Conservation (phyloP, 2,329 filamentous ascomycete genomes). For the Dothistroma septosporum region DNA sequence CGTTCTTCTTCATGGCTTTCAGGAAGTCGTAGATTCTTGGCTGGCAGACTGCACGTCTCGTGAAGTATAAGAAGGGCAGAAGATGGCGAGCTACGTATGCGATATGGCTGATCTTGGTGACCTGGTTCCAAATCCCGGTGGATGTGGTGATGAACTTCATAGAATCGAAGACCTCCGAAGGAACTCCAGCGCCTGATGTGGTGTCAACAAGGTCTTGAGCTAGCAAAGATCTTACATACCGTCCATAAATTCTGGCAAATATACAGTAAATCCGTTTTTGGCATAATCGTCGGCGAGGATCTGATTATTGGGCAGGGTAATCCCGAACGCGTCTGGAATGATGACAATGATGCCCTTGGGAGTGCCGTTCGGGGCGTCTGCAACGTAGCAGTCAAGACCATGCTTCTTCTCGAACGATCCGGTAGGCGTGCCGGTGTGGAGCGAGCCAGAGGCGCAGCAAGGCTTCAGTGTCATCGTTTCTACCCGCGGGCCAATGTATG, state of each 20-base stretch:
- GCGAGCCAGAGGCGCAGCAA: constrained; percentile 38
- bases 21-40: constrained; percentile 31
- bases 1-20: constrained; percentile 28
- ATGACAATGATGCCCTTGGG: constrained; percentile 38
- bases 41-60: not conserved
- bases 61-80: constrained; percentile 28
- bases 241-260: constrained; percentile 38
- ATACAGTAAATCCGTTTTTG: constrained; percentile 30
- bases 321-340: constrained; percentile 39
- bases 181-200: constrained; percentile 27
- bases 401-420: constrained; percentile 35
- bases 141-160: constrained; percentile 24
- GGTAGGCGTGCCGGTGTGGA: constrained; percentile 36
- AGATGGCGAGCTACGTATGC: constrained; percentile 22
- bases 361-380: constrained; percentile 30
- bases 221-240: constrained; percentile 21
- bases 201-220: not conserved
- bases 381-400: constrained; percentile 37
- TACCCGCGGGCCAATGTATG: not conserved
- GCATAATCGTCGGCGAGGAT: constrained; percentile 39
- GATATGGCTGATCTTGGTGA: constrained; percentile 33
- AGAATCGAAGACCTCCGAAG: constrained; percentile 28
- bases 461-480: constrained; percentile 26
- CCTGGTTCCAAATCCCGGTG: constrained; percentile 30
- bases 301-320: constrained; percentile 35